Conservation (phyloP, 1,139 yeast species). For the Magnusiomyces suaveolens region DNA sequence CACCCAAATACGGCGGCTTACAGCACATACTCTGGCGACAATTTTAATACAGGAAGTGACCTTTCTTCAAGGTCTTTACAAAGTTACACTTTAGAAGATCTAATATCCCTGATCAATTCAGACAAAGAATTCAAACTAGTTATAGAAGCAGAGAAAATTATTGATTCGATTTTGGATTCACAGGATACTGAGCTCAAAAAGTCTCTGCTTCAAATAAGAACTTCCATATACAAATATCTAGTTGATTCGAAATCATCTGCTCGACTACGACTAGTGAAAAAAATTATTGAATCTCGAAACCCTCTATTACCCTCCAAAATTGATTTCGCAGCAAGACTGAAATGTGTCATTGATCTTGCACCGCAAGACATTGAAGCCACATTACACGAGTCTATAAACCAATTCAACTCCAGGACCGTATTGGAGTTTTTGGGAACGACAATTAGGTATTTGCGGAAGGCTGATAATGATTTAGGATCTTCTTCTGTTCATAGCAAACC, state of each 20-base stretch:
- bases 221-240: conserved; percentile 4
- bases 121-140: neutral
- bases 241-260: neutral
- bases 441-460: conserved; percentile 5
- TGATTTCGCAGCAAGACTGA: conserved; percentile 10
- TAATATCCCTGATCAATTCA: neutral
- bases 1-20: neutral
- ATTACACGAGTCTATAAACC: conserved; percentile 6
- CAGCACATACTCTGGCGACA: neutral
- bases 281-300: neutral
- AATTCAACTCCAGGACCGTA: conserved; percentile 6
- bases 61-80: neutral
- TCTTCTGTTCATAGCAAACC: conserved; percentile 3
- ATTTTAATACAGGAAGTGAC: neutral
- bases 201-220: neutral
- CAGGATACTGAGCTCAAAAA: neutral
- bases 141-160: neutral
- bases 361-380: conserved; percentile 5
- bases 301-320: conserved; percentile 3
- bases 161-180: neutral
- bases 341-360: conserved; percentile 5
- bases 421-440: conserved; percentile 11
- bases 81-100: neutral
- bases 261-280: conserved; percentile 3
- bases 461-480: neutral